Evolutionary conservation across 2,329 filamentous ascomycete species (phyloP).

Genomic region (Fusarium sp.): DNA sequence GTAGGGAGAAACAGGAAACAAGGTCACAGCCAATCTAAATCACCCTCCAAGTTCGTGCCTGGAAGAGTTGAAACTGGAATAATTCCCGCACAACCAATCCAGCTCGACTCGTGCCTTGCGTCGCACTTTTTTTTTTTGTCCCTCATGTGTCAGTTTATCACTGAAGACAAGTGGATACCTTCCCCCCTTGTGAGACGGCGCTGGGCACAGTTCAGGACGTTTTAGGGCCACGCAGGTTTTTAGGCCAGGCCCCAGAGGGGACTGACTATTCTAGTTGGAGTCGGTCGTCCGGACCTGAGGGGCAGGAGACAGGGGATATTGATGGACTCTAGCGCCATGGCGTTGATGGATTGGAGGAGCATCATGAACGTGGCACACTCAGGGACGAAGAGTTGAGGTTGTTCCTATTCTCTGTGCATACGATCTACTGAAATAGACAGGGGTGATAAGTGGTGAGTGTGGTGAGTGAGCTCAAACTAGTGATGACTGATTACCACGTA

Average conservation of each 20-base stretch:
- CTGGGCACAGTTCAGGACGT: constrained; percentile 24
- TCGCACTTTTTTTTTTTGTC: constrained; percentile 10
- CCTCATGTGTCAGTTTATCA: not conserved
- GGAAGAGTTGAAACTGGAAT: constrained; percentile 14
- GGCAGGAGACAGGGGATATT: constrained; percentile 21
- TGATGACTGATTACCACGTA: not conserved
- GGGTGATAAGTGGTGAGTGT: not conserved
- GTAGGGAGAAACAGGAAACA: constrained; percentile 19
- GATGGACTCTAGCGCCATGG: constrained; percentile 38
- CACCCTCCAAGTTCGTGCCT: not conserved
- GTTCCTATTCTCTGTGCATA: not conserved
- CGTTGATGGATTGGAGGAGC: constrained; percentile 33
- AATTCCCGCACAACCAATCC: constrained; percentile 39
- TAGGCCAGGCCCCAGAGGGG: constrained; percentile 1
- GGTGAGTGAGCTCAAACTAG: not conserved
- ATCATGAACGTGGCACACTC: constrained; percentile 42
- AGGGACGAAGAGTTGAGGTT: constrained; percentile 12
- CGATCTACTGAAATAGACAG: not conserved
- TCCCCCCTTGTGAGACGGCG: constrained; percentile 12
- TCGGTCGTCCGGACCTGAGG: not conserved
- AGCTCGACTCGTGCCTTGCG: constrained; percentile 36
- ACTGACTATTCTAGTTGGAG: constrained; percentile 8
- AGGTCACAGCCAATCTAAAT: constrained; percentile 9
- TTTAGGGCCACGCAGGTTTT: constrained; percentile 29
- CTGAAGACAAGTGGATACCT: not conserved